Evolutionary conservation across 371 early-diverging fungal genomes (phyloP), one percentile per base, ranked within the genome.

Genomic region (Cokeromyces recurvatus): DNA sequence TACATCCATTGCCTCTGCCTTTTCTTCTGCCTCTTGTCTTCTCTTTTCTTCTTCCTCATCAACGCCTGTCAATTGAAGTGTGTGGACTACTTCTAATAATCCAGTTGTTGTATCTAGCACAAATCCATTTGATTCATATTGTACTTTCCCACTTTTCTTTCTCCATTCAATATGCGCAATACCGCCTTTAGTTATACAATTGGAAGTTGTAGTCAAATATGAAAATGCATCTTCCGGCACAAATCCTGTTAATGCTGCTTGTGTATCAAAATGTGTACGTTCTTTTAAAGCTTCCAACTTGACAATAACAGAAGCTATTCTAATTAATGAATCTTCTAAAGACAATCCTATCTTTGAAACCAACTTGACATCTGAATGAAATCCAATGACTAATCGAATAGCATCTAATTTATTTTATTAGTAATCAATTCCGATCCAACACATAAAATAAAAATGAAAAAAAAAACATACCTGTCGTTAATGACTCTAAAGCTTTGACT

Each of bases 111-210:
- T 19, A 12, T 39, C 23, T 19, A 32, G 4, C 4, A 55, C n/a
- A n/a, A 62, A 57, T 0, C 68, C 65, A 22, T 67, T 56, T 10
- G 64, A 61, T 24, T 63, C 68, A 34, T 67, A 69, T 5, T 46
- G 51, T 1, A 73, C 68, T 44, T 73, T 69, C 10, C 74, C 74
- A 39, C 74, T 73, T 56, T 69, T 69, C 14, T 62, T 59, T 11
- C 68, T 61, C 74, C 74, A 73, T 48, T 67, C 64, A 34, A 73
- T 60, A 14, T 55, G 48, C 1, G 65, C 70, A 25, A 69, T 22
- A 4, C 59, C 70, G 5, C 68, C 71, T 9, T 51, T 53, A 16
- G 48, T 50, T 0, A 64, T 16, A 27, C 34, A 37, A 35, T 73
- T 73, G 15, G 65, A 59, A 8, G 55, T 62, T 14, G 60, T 53